Conservation (phyloP, 805 yeast species). For the Candida maesae region DNA sequence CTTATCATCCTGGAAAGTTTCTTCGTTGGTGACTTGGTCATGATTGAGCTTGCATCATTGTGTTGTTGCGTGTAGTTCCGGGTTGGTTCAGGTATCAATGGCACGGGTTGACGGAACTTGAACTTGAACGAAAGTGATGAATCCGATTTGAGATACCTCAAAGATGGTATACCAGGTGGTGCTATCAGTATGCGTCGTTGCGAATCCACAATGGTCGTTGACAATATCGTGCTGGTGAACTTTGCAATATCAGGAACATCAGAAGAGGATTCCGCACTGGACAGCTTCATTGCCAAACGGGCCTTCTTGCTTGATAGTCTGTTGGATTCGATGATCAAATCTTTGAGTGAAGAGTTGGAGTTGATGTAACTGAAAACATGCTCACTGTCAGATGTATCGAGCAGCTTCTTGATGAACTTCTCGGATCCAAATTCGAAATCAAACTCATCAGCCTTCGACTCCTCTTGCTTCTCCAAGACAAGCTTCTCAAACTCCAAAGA, state of each 20-base stretch:
- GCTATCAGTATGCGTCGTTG: conserved; percentile 12
- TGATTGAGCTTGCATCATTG: conserved; percentile 4
- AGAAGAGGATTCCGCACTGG: conserved; percentile 19
- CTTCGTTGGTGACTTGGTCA: conserved; percentile 20
- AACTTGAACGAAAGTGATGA: conserved; percentile 14
- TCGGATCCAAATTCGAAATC: conserved; percentile 57
- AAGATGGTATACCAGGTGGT: conserved; percentile 2
- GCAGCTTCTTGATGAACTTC: conserved; percentile 47
- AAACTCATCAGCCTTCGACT: conserved; percentile 4
- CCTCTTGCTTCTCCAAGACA: conserved; percentile 30
- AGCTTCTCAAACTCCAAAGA: conserved; percentile 34
- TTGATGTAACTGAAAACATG: conserved; percentile 22
- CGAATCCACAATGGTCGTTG: conserved; percentile 17
- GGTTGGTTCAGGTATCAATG: background rate
- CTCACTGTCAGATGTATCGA: conserved; percentile 26
- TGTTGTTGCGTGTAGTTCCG: background rate
- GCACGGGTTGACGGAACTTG: conserved; percentile 8
- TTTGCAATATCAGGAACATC: conserved; percentile 9
- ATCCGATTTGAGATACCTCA: conserved; percentile 17
- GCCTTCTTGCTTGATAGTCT: conserved; percentile 20
- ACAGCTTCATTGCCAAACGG: conserved; percentile 21
- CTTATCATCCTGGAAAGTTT: conserved; percentile 23
- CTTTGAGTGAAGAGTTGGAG: conserved; percentile 21
- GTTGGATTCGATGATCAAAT: conserved; percentile 23
- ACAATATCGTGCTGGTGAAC: conserved; percentile 8